phyloP scores from a whole-genome alignment of 139 green algal species.

The Chlorokybus atmophyticus region DNA sequence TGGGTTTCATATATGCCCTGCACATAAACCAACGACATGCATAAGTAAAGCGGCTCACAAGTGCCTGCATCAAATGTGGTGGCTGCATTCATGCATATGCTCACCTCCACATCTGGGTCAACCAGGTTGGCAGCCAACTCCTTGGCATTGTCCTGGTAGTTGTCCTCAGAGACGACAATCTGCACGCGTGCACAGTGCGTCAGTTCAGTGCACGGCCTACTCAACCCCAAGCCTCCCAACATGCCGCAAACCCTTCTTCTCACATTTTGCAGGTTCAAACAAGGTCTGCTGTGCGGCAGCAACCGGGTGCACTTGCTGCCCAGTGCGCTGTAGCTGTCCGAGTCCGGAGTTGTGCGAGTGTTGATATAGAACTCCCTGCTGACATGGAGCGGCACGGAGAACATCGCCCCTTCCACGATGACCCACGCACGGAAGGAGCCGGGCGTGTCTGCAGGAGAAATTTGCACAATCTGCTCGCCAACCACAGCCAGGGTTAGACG shows the following conservation, averaged over 20 bases:
- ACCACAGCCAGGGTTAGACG: too few species aligned
- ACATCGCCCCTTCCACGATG: conserved; percentile 6
- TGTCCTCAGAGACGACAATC: conserved; percentile 41
- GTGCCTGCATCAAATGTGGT: too few species aligned
- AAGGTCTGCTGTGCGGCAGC: conserved; percentile 39
- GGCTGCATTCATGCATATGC: too few species aligned
- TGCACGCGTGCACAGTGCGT: conserved; percentile 30
- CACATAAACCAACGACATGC: neutral
- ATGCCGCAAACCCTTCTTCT: too few species aligned
- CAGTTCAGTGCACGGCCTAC: neutral
- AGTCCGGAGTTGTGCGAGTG: neutral
- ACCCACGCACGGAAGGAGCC: conserved; percentile 33
- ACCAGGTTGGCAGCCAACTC: conserved; percentile 39
- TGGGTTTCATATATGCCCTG: conserved; percentile 62
- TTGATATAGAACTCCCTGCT: conserved; percentile 21
- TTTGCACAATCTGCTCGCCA: conserved; percentile 78
- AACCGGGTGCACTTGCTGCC: conserved; percentile 31
- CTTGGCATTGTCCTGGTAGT: conserved; percentile 31
- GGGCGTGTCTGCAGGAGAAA: conserved; percentile 37
- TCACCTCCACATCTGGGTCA: conserved; percentile 20
- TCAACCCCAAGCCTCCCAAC: too few species aligned
- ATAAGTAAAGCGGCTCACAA: too few species aligned
- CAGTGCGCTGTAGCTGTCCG: neutral
- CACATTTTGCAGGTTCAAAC: conserved; percentile 45
- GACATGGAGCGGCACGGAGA: conserved; percentile 9